Percentiles rank a stretch among this genome's conserved stretches.
phyloP scores from a whole-genome alignment of 257 asterid genomes.

The Salvia splendens region DNA sequence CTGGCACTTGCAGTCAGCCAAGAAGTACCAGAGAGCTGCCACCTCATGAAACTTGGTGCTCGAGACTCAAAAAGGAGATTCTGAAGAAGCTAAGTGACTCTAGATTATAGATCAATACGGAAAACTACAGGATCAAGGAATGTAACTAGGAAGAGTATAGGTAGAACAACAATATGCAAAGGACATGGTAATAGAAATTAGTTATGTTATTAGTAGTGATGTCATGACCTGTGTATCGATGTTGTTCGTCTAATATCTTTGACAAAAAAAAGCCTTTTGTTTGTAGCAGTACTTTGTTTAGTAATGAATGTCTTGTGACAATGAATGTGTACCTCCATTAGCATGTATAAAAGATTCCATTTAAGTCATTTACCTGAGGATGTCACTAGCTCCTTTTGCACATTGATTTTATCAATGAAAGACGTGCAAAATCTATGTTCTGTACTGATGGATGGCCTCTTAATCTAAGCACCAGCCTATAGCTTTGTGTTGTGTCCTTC shows the following conservation, averaged over 20 bases:
- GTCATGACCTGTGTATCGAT: conserved; percentile 18
- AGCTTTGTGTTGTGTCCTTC: conserved; percentile 7
- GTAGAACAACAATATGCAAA: conserved; percentile 22
- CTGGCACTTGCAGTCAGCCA: conserved; percentile 38
- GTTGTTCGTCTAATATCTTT: conserved; percentile 8
- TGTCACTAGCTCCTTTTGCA: conserved; percentile 19
- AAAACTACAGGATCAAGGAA: conserved; percentile 34
- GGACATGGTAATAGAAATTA: conserved; percentile 23
- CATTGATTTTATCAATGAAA: conserved; percentile 16
- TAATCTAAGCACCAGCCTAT: neutral
- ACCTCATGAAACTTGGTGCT: conserved; percentile 43
- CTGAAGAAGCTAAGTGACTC: conserved; percentile 43
- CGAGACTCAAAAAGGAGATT: conserved; percentile 55
- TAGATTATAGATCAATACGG: conserved; percentile 30
- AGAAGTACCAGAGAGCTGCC: conserved; percentile 47
- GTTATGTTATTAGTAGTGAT: conserved; percentile 27
- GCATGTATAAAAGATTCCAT: conserved; percentile 15
- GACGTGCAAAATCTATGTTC: conserved; percentile 1
- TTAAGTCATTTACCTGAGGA: conserved; percentile 22
- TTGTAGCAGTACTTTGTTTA: neutral
- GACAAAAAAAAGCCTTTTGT: conserved; percentile 11
- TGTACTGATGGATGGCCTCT: conserved; percentile 3
- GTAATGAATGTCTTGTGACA: conserved; percentile 14
- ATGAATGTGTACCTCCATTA: conserved; percentile 13
- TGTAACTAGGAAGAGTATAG: conserved; percentile 36